Evolutionary conservation across 225 moss, liverwort and hornwort species (phyloP).

Genomic region (Bryum argenteum): DNA sequence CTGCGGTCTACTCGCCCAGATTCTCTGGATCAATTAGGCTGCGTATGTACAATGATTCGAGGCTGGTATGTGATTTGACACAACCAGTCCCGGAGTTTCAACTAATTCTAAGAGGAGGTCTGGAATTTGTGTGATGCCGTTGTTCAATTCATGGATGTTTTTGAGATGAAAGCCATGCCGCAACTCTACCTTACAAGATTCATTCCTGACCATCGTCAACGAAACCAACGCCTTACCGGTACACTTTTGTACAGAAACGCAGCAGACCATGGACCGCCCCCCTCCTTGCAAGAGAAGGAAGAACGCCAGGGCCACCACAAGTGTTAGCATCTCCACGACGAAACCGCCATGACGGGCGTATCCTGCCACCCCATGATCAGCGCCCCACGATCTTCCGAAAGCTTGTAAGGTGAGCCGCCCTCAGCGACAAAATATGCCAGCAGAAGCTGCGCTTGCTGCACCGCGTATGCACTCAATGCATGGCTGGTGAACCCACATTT

Average conservation of each 20-base stretch:
- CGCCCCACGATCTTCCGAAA: constrained; percentile 53
- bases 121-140: neutral
- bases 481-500: constrained; percentile 53
- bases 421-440: constrained; percentile 48
- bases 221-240: constrained; percentile 30
- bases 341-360: constrained; percentile 54
- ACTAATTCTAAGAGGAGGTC: constrained; percentile 22
- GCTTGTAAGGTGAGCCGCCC: constrained; percentile 51
- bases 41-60: constrained; percentile 49
- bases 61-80: constrained; percentile 17
- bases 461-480: constrained; percentile 50
- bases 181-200: constrained; percentile 35
- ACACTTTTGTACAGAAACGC: constrained; percentile 42
- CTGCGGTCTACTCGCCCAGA: constrained; percentile 35
- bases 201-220: neutral
- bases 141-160: neutral
- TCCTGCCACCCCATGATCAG: constrained; percentile 77
- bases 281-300: constrained; percentile 12
- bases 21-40: constrained; percentile 46
- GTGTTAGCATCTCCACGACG: constrained; percentile 55
- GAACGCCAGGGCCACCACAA: constrained; percentile 24
- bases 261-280: constrained; percentile 19
- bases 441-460: constrained; percentile 71
- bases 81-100: constrained; percentile 19
- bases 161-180: constrained; percentile 20